A percentile compares a stretch with the other conserved stretches of the same genome.
These are phyloP conservation scores for Selenicereus undatus DNA, from an alignment of 148 eudicot genomes.

Conservation along the genomic window DNA sequence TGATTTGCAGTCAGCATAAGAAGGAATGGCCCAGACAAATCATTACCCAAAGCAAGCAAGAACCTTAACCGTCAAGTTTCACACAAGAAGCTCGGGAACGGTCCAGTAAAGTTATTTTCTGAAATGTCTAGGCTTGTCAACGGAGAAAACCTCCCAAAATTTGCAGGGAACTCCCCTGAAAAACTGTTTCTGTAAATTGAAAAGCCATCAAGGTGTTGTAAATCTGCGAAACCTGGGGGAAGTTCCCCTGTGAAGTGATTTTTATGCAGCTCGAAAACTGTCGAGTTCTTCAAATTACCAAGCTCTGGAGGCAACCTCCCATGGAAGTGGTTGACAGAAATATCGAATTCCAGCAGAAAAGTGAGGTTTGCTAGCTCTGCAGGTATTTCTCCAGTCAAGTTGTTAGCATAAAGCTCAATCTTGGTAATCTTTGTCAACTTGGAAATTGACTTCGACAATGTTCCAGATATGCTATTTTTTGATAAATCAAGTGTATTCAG, in stretches of 20 bases:
- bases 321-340: slow-evolving; percentile 64
- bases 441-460: slow-evolving; percentile 47
- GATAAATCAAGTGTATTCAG: slow-evolving; percentile 63
- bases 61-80: slow-evolving; percentile 34
- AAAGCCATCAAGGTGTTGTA: slow-evolving; percentile 45
- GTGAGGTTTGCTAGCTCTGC: slow-evolving; percentile 49
- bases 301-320: slow-evolving; percentile 64
- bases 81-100: slow-evolving; percentile 73
- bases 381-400: slow-evolving; percentile 75
- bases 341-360: slow-evolving; percentile 66
- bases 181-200: slow-evolving; percentile 69
- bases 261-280: slow-evolving; percentile 54
- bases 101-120: slow-evolving; percentile 71
- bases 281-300: slow-evolving; percentile 61
- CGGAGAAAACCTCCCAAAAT: slow-evolving; percentile 74
- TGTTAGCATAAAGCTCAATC: slow-evolving; percentile 71
- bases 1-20: slow-evolving; percentile 62
- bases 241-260: slow-evolving; percentile 73
- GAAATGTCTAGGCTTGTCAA: slow-evolving; percentile 67
- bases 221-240: slow-evolving; percentile 72
- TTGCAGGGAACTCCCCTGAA: slow-evolving; percentile 60
- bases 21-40: slow-evolving; percentile 62
- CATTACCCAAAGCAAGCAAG: slow-evolving; percentile 77
- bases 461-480: slow-evolving; percentile 57
- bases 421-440: slow-evolving; percentile 47